A percentile compares a stretch with the other conserved stretches of the same genome.
Evolutionary conservation across 1,284 basidiomycete genomes (phyloP).

Genomic region (Ustilago esculenta): DNA sequence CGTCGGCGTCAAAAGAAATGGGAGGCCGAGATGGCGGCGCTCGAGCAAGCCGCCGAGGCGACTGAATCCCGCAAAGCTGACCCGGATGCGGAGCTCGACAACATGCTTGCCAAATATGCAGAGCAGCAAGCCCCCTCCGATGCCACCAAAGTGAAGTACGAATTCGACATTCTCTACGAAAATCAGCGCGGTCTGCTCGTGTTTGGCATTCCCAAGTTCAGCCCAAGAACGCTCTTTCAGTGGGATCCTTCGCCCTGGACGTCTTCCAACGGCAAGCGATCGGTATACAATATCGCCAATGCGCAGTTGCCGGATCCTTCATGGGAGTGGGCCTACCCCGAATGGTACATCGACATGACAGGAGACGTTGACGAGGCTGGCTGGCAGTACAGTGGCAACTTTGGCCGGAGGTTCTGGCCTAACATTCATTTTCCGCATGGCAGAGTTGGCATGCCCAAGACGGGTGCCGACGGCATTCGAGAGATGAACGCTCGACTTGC

Average conservation of each 20-base stretch:
- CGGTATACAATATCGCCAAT: conserved; percentile 61
- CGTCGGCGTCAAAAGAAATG: conserved; percentile 36
- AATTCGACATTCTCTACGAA: conserved; percentile 65
- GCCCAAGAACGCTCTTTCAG: conserved; percentile 58
- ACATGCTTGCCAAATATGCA: conserved; percentile 49
- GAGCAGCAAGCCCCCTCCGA: conserved; percentile 48
- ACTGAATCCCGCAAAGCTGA: conserved; percentile 23
- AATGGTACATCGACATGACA: conserved; percentile 66
- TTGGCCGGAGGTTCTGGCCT: conserved; percentile 52
- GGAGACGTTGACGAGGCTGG: conserved; percentile 65
- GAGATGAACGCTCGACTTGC: conserved; percentile 49
- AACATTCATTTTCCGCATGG: conserved; percentile 44
- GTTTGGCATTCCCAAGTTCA: conserved; percentile 65
- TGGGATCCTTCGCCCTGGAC: conserved; percentile 65
- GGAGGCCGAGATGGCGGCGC: conserved; percentile 45
- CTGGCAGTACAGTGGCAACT: conserved; percentile 65
- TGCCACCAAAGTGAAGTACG: conserved; percentile 45
- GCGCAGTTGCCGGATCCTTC: conserved; percentile 64
- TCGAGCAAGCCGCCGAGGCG: conserved; percentile 22
- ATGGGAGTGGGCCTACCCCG: conserved; percentile 65
- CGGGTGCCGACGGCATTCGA: conserved; percentile 36
- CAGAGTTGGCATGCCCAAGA: conserved; percentile 42
- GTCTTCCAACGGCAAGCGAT: conserved; percentile 44
- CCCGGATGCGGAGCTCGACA: conserved; percentile 50
- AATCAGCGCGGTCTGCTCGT: conserved; percentile 64